phyloP scores from a whole-genome alignment of 306 rosid species.

The Parietaria judaica region DNA sequence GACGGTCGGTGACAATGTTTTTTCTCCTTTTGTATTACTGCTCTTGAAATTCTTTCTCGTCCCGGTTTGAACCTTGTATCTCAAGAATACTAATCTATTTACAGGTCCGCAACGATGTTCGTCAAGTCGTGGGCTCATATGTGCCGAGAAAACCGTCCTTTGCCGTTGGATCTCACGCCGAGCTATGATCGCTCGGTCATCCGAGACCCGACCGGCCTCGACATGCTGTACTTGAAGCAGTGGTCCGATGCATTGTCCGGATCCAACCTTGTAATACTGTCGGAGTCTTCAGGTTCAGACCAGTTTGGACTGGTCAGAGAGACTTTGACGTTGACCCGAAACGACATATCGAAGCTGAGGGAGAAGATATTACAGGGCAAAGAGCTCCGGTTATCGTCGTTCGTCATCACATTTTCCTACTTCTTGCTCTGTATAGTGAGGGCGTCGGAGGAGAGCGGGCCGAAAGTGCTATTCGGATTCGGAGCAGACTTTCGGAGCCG shows the following conservation, averaged over 20 bases:
- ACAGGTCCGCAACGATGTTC: constrained; percentile 32
- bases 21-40: too few relatives aligned
- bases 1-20: too few relatives aligned
- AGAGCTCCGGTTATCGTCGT: constrained; percentile 31
- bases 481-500: constrained; percentile 27
- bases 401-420: constrained; percentile 24
- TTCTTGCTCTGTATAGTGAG: constrained; percentile 20
- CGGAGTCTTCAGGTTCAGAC: too few relatives aligned
- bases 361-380: background rate
- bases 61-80: too few relatives aligned
- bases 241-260: constrained; percentile 12
- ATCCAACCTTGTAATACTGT: too few relatives aligned
- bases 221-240: background rate
- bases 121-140: constrained; percentile 44
- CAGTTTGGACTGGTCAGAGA: too few relatives aligned
- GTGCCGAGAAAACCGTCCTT: constrained; percentile 7
- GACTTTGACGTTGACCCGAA: too few relatives aligned
- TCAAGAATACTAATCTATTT: too few relatives aligned
- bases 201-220: constrained; percentile 23
- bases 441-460: constrained; percentile 19
- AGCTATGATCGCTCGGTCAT: constrained; percentile 29
- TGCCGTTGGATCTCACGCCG: constrained; percentile 28
- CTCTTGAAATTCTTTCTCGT: too few relatives aligned
- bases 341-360: constrained; percentile 12
- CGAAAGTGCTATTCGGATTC: background rate